A percentile compares a stretch with the other conserved stretches of the same genome.
phyloP scores from a whole-genome alignment of 257 asterid species.

The Solanum medicagineum region DNA sequence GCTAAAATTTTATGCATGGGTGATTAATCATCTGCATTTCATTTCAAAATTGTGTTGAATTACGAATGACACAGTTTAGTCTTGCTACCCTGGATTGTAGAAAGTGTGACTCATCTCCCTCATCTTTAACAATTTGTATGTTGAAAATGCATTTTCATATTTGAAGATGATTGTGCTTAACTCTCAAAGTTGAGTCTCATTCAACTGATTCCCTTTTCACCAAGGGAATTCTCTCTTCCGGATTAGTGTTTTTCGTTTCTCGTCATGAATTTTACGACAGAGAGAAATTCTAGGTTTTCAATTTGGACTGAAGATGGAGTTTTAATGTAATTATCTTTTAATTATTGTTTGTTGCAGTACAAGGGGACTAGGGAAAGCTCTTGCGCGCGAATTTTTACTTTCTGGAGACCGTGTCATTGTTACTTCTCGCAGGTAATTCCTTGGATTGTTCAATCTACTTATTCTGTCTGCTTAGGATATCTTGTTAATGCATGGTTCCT shows the following conservation, averaged over 20 bases:
- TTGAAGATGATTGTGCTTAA: neutral
- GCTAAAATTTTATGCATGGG: neutral
- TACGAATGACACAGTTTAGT: neutral
- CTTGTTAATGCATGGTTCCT: constrained; percentile 14
- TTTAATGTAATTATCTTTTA: neutral
- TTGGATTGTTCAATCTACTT: neutral
- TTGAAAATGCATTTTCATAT: neutral
- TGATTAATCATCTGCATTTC: neutral
- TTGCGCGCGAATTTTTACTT: constrained; percentile 88
- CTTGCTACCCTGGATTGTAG: neutral
- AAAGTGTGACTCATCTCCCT: neutral
- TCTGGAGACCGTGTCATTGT: constrained; percentile 89
- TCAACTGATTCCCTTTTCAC: neutral
- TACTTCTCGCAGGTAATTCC: constrained; percentile 80
- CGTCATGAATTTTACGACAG: neutral
- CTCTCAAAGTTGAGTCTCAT: neutral
- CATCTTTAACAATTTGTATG: neutral
- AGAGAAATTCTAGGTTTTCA: neutral
- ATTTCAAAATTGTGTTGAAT: neutral
- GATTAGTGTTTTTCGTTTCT: neutral
- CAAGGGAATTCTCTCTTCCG: neutral
- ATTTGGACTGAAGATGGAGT: neutral
- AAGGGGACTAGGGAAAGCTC: constrained; percentile 94
- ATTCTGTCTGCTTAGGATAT: neutral
- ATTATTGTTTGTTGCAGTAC: constrained; percentile 52